phyloP scores from a whole-genome alignment of 2,329 filamentous ascomycete species.

The Nigrograna mackinnonii region DNA sequence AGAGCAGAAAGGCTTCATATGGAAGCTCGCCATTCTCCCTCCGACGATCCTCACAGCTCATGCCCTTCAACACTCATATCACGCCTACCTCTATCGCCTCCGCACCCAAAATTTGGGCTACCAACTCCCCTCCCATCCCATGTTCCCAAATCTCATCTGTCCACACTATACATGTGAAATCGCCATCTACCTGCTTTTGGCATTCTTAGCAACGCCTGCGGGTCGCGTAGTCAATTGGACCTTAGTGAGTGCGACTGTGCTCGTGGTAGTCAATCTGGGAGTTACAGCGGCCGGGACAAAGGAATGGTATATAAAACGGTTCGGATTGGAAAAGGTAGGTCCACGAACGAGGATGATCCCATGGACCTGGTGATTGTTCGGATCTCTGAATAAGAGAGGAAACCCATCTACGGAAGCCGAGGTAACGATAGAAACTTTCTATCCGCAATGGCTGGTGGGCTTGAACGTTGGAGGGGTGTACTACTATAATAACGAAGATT shows the following conservation, averaged over 20 bases:
- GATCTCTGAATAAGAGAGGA: too few relatives aligned
- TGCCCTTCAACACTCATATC: conserved; percentile 68
- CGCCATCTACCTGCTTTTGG: conserved; percentile 78
- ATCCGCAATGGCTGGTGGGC: too few relatives aligned
- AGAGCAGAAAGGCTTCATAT: conserved; percentile 24
- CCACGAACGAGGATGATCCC: conserved; percentile 35
- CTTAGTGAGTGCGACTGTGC: conserved; percentile 68
- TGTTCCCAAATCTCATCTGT: conserved; percentile 75
- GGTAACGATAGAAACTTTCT: too few relatives aligned
- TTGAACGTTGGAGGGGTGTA: too few relatives aligned
- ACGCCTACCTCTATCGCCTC: conserved; percentile 51
- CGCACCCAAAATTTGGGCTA: conserved; percentile 63
- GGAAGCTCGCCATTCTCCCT: conserved; percentile 57
- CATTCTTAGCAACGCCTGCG: conserved; percentile 71
- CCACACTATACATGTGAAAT: conserved; percentile 94
- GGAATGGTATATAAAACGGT: conserved; percentile 52
- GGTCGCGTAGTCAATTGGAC: conserved; percentile 72
- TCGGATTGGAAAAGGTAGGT: conserved; percentile 33
- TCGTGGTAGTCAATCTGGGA: conserved; percentile 79
- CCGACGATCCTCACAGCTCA: conserved; percentile 72
- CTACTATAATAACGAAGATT: too few relatives aligned
- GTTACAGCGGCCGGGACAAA: conserved; percentile 79
- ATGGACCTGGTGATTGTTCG: conserved; percentile 34
- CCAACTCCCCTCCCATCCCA: conserved; percentile 72
- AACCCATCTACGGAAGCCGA: too few relatives aligned